Conservation (phyloP, 1,284 basidiomycete species). For the Austroboletus rostrupii region DNA sequence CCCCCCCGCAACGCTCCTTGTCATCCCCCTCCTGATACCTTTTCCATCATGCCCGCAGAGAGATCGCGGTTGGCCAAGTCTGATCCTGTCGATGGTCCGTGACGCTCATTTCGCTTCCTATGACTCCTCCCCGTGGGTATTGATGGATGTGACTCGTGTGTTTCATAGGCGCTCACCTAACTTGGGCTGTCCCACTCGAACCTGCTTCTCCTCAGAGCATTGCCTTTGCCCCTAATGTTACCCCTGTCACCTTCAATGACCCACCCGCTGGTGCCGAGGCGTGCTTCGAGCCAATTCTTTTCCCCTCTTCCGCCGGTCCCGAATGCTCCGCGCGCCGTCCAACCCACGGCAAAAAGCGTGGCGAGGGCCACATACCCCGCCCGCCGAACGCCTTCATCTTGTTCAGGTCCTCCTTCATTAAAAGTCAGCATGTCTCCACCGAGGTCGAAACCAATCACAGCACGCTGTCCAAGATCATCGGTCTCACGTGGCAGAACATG, state of each 20-base stretch:
- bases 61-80: slow-evolving; percentile 46
- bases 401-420: slow-evolving; percentile 80
- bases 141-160: slow-evolving; percentile 15
- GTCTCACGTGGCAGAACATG: slow-evolving; percentile 70
- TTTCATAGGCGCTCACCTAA: slow-evolving; percentile 43
- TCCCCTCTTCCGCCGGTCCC: slow-evolving; percentile 40
- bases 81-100: slow-evolving; percentile 42
- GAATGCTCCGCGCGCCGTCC: slow-evolving; percentile 35
- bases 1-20: slow-evolving; percentile 23
- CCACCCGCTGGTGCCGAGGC: slow-evolving; percentile 31
- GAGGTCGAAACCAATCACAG: slow-evolving; percentile 78
- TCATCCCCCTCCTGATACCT: slow-evolving; percentile 22
- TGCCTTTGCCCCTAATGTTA: slow-evolving; percentile 57
- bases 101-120: background rate
- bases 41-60: slow-evolving; percentile 49
- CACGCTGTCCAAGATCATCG: slow-evolving; percentile 70
- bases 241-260: slow-evolving; percentile 59
- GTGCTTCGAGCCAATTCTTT: slow-evolving; percentile 37
- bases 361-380: slow-evolving; percentile 75
- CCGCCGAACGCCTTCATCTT: slow-evolving; percentile 89
- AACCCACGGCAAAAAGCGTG: slow-evolving; percentile 60
- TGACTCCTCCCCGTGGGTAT: background rate
- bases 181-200: slow-evolving; percentile 51
- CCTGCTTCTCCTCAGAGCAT: slow-evolving; percentile 40
- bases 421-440: slow-evolving; percentile 68